phyloP scores from a whole-genome alignment of 345 rosid species.

The Eucalyptus erythrocorys region DNA sequence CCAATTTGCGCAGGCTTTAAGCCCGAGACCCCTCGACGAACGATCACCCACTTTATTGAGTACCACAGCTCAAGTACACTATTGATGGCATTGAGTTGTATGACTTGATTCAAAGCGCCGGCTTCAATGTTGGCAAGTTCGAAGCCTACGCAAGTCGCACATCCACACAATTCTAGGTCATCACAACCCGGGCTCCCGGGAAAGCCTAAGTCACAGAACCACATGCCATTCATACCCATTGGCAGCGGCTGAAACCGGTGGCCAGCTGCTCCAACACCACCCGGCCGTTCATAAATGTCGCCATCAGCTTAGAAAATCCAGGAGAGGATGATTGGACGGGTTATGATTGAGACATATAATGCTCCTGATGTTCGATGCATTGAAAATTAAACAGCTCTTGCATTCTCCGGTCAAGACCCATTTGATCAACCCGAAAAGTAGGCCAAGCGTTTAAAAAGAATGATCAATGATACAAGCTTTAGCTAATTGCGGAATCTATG shows the following conservation, averaged over 20 bases:
- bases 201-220: neutral
- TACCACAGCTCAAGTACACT: neutral
- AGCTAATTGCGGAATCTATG: neutral
- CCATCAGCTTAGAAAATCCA: neutral
- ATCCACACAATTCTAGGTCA: neutral
- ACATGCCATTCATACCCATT: neutral
- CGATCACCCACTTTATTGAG: neutral
- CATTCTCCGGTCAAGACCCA: neutral
- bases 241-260: neutral
- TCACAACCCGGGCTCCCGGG: neutral
- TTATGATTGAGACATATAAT: neutral
- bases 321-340: neutral
- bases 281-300: neutral
- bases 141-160: rapidly evolving
- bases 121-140: neutral
- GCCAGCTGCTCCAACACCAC: neutral
- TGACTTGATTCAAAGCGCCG: rapidly evolving
- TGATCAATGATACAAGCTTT: neutral
- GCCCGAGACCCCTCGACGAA: neutral
- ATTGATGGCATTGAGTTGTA: neutral
- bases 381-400: neutral
- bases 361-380: neutral
- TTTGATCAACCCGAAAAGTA: neutral
- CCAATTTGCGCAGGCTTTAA: neutral
- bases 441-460: neutral